Evolutionary conservation across 176 grass and related monocot species (phyloP), one percentile per base, ranked within the genome.

Genomic region (Raddia distichophylla): DNA sequence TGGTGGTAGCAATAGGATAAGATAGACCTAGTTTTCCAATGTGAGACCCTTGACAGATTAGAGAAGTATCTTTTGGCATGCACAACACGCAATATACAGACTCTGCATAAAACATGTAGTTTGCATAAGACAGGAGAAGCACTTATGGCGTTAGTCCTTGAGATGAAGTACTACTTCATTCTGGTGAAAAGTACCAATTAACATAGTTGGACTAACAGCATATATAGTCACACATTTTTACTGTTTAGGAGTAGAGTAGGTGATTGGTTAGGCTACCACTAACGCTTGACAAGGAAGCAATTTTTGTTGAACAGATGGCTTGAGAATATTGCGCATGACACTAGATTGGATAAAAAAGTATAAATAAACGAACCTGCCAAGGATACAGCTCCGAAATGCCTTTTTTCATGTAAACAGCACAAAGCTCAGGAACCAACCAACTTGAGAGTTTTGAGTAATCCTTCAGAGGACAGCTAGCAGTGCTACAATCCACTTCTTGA

Each of bases 341-440:
- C 67, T 85, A 55, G 19, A 75, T 8, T 8, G 34, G 11, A 75
- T 33, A 66, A 80, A 46, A 78, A 75, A 70, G 6, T 19, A 14
- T 64, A 64, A 22, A 42, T 83, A 60, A 82, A 11, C 60, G 74
- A 85, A 98, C 95, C 95, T 98, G 95, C 95, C 95, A 98, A 63
- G 92, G 88, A 78, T 95, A 98, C 82, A 98, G 87, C 83, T 88
- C 62, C 37, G 87, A 81, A 71, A 98, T 94, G 37, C 95, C 88
- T 48, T 98, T 98, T 87, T 88, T 94, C 83, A 74, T 89, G 74
- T 94, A 98, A 77, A 98, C 48, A 35, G 81, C 86, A 80, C 95
- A 98, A 86, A 98, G 86, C 65, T 95, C 88, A 3, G 76, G 56
- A 52, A 88, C 92, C 55, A 98, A 87, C 95, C 92, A 98, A 90